phyloP scores from a whole-genome alignment of 345 rosid species.

The Kandelia obovata region DNA sequence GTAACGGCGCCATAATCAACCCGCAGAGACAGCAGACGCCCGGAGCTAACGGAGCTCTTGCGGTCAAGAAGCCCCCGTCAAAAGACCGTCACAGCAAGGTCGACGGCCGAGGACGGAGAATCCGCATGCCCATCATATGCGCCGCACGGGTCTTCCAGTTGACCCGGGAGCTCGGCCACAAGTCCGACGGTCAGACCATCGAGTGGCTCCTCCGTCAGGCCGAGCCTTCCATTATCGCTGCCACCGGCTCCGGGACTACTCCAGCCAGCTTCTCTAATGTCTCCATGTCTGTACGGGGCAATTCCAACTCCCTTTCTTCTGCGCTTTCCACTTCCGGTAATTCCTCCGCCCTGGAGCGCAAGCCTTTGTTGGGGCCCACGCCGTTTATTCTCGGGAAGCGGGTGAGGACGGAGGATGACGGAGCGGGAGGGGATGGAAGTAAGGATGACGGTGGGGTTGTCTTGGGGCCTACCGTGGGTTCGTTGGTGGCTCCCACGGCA shows the following conservation, averaged over 20 bases:
- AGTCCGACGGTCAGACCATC: slow-evolving; percentile 97
- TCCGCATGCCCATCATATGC: slow-evolving; percentile 99
- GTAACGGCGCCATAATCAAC: slow-evolving; percentile 39
- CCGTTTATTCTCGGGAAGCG: slow-evolving; percentile 94
- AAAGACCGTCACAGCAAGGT: slow-evolving; percentile 98
- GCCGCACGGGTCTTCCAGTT: slow-evolving; percentile 99
- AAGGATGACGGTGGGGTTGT: slow-evolving; percentile 21
- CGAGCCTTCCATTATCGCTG: slow-evolving; percentile 97
- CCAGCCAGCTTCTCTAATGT: slow-evolving; percentile 88
- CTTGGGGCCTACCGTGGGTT: slow-evolving; percentile 10
- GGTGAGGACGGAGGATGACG: slow-evolving; percentile 31
- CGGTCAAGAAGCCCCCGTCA: slow-evolving; percentile 81
- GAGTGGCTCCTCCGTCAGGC: slow-evolving; percentile 99
- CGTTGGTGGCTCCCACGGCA: slow-evolving; percentile 7
- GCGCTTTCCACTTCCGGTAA: slow-evolving; percentile 26
- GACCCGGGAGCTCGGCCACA: slow-evolving; percentile 95
- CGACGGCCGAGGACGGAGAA: slow-evolving; percentile 92
- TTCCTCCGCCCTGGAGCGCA: slow-evolving; percentile 47
- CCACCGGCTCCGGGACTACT: slow-evolving; percentile 94
- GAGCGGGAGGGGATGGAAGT: slow-evolving; percentile 40
- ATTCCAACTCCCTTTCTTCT: slow-evolving; percentile 43
- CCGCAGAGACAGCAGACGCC: slow-evolving; percentile 44
- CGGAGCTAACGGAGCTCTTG: slow-evolving; percentile 40
- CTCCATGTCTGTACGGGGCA: slow-evolving; percentile 60
- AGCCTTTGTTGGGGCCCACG: slow-evolving; percentile 62